Percentiles rank a stretch among this genome's conserved stretches.
Conservation (phyloP, 805 yeast species). For the Saccharomycopsis malanga region DNA sequence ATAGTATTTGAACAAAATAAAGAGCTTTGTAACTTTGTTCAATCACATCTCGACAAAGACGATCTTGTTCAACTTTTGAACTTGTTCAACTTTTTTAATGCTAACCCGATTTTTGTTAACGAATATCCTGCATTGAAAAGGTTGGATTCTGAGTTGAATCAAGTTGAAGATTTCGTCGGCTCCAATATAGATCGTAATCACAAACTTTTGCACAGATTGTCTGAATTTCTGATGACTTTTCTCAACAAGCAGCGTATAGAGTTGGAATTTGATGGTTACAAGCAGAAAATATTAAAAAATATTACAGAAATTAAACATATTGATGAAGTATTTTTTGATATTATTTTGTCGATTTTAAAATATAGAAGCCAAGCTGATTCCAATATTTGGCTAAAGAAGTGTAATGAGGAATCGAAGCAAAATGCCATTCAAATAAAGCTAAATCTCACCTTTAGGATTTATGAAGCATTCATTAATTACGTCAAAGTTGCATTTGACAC, state of each 20-base stretch:
- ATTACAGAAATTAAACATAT: too few relatives aligned
- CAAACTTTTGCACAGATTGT: background rate
- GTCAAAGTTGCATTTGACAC: too few relatives aligned
- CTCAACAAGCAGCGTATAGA: too few relatives aligned
- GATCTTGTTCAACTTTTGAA: background rate
- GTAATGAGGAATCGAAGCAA: too few relatives aligned
- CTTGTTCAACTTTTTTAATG: background rate
- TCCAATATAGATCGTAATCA: constrained; percentile 4
- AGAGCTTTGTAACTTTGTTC: background rate
- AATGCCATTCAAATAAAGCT: too few relatives aligned
- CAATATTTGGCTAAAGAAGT: too few relatives aligned
- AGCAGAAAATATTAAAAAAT: too few relatives aligned
- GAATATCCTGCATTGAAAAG: background rate
- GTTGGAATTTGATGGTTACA: background rate
- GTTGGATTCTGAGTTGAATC: background rate
- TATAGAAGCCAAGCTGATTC: too few relatives aligned
- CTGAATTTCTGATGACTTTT: background rate
- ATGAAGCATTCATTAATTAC: too few relatives aligned
- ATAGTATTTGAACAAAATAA: background rate
- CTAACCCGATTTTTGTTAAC: background rate
- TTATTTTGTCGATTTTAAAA: background rate
- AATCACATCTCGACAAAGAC: background rate
- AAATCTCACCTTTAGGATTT: too few relatives aligned
- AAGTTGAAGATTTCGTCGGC: background rate
- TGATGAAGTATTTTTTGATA: background rate